Evolutionary conservation across 257 asterid genomes (phyloP).

Genomic region (Penstemon davidsonii): DNA sequence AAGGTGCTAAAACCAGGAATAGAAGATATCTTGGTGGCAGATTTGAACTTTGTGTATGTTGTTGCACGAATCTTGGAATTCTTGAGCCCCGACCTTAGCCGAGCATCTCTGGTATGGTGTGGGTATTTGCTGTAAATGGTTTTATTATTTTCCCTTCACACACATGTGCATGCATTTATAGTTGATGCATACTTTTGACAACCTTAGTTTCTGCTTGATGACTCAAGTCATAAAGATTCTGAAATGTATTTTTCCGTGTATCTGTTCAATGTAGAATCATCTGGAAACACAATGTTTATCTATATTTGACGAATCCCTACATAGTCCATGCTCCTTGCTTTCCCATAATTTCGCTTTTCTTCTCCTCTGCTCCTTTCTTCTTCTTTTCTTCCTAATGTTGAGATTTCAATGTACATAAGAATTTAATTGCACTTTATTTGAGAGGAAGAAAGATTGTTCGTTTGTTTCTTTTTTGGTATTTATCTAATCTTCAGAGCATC

Average conservation of each 20-base stretch:
- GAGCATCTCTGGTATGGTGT: conserved; percentile 86
- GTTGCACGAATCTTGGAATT: conserved; percentile 93
- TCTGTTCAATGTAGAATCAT: conserved; percentile 8
- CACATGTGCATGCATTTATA: background rate
- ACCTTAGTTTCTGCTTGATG: background rate
- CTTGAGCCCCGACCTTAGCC: conserved; percentile 90
- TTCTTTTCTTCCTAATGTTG: background rate
- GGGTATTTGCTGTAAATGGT: conserved; percentile 19
- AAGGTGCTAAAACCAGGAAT: conserved; percentile 98
- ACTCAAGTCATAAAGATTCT: background rate
- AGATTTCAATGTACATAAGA: background rate
- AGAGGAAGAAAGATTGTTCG: background rate
- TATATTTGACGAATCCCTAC: background rate
- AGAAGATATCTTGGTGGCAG: conserved; percentile 86
- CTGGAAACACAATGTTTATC: conserved; percentile 3
- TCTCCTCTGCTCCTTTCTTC: background rate
- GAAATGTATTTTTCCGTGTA: background rate
- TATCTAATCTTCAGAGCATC: conserved; percentile 7
- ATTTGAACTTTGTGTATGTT: conserved; percentile 83
- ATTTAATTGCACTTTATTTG: conserved; percentile 9
- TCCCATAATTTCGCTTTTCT: background rate
- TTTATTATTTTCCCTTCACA: conserved; percentile 4
- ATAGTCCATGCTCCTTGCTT: background rate
- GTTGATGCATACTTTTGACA: conserved; percentile 13
- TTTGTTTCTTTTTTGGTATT: background rate